These are phyloP conservation scores for Dioscorea zingiberensis DNA, from an alignment of 106 monocot genomes.

Conservation along the genomic window DNA sequence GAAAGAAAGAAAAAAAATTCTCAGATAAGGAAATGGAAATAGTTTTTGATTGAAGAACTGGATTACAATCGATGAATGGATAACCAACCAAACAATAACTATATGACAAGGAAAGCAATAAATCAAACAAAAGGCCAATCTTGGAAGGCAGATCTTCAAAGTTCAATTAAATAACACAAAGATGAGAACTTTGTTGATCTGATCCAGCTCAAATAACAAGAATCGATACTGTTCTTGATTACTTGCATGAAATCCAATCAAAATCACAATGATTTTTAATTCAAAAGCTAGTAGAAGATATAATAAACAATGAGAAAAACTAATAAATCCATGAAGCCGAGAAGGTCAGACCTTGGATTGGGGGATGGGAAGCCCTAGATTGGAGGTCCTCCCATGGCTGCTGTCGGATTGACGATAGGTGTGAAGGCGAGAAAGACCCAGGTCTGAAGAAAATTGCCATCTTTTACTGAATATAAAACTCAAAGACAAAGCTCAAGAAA, in stretches of 20 bases:
- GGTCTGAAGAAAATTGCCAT: not conserved
- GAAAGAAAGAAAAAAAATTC: slow-evolving; percentile 5
- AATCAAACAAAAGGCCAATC: not conserved
- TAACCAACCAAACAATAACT: not conserved
- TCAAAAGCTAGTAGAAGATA: not conserved
- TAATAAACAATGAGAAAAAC: not conserved
- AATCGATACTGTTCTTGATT: not conserved
- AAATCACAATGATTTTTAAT: not conserved
- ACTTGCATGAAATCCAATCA: not conserved
- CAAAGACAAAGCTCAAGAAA: not conserved
- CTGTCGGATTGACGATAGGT: not conserved
- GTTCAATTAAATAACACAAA: not conserved
- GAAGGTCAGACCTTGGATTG: not conserved
- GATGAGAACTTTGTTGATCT: not conserved
- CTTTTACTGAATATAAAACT: not conserved
- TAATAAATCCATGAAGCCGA: not conserved
- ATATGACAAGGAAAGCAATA: not conserved
- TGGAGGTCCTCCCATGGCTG: not conserved
- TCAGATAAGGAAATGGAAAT: no score
- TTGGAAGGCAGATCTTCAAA: not conserved
- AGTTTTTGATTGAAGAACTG: no score
- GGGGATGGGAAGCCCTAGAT: not conserved
- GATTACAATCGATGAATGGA: not conserved
- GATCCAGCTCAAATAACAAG: not conserved
- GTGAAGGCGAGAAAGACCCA: not conserved